Percentiles rank a stretch among this genome's conserved stretches.
phyloP scores from a whole-genome alignment of 805 yeast genomes.

The Cyberlindnera veronae region DNA sequence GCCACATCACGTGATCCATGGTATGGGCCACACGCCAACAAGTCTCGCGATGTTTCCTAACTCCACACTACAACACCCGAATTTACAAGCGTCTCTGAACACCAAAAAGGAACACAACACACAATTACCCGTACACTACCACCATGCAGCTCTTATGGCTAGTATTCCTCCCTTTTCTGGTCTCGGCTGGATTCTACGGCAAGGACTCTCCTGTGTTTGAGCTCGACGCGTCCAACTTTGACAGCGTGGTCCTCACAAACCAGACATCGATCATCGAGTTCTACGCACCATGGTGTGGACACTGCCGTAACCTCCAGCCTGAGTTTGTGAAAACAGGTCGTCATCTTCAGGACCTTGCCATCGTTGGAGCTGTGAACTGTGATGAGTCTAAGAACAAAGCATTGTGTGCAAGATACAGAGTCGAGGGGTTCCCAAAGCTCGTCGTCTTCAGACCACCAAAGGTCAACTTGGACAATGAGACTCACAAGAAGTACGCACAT shows the following conservation, averaged over 20 bases:
- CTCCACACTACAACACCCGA: too few species aligned
- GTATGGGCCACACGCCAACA: too few species aligned
- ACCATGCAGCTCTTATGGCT: too few species aligned
- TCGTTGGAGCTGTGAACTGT: slow-evolving; percentile 85
- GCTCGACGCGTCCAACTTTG: slow-evolving; percentile 54
- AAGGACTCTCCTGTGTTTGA: slow-evolving; percentile 45
- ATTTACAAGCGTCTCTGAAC: too few species aligned
- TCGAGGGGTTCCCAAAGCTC: slow-evolving; percentile 84
- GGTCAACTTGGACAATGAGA: slow-evolving; percentile 28
- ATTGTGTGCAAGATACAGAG: slow-evolving; percentile 60
- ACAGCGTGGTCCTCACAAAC: slow-evolving; percentile 61
- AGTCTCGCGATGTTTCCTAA: too few species aligned
- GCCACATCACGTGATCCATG: too few species aligned
- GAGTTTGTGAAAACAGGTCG: slow-evolving; percentile 63
- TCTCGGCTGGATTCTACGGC: slow-evolving; percentile 18
- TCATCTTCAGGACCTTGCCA: slow-evolving; percentile 49
- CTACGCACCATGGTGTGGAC: slow-evolving; percentile 98
- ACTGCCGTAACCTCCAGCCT: slow-evolving; percentile 72
- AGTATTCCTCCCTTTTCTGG: too few species aligned
- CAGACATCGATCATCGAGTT: slow-evolving; percentile 83
- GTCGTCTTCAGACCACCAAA: slow-evolving; percentile 83
- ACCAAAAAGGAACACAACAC: too few species aligned
- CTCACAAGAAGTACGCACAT: slow-evolving; percentile 33
- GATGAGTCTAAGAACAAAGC: slow-evolving; percentile 64
- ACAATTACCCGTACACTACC: too few species aligned